A percentile compares a stretch with the other conserved stretches of the same genome.
Evolutionary conservation across 768 basidiomycete species (phyloP).

Genomic region (Boletus rufocinnamomeus): DNA sequence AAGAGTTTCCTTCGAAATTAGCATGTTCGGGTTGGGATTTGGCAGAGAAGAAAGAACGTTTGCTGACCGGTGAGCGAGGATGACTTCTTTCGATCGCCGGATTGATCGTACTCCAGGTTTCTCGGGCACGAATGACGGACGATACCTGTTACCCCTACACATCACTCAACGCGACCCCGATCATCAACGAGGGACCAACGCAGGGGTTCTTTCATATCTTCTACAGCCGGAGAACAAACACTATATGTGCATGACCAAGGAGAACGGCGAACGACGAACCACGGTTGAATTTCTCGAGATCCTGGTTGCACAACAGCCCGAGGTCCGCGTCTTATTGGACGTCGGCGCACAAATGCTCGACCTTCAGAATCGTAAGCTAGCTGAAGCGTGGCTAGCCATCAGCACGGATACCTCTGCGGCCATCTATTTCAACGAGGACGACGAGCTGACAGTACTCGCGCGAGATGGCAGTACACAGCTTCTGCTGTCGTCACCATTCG

Average conservation of each 20-base stretch:
- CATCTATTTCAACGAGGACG: constrained; percentile 40
- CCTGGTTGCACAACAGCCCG: constrained; percentile 35
- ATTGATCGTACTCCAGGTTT: constrained; percentile 29
- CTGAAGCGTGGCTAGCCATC: constrained; percentile 19
- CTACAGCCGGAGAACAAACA: constrained; percentile 39
- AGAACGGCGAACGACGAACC: constrained; percentile 6
- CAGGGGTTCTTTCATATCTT: constrained; percentile 35
- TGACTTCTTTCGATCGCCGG: no score
- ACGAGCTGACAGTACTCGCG: constrained; percentile 1
- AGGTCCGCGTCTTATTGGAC: constrained; percentile 49
- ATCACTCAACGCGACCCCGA: constrained; percentile 34
- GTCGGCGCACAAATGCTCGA: constrained; percentile 60
- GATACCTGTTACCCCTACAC: constrained; percentile 23
- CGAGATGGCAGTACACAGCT: constrained; percentile 1
- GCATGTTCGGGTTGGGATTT: constrained; percentile 56
- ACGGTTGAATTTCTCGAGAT: constrained; percentile 31
- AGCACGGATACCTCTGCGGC: constrained; percentile 37
- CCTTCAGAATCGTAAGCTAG: constrained; percentile 42
- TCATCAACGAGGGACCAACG: constrained; percentile 34
- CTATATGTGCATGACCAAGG: constrained; percentile 30
- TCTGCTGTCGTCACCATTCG: not conserved
- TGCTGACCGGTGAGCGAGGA: constrained; percentile 13
- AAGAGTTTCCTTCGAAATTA: constrained; percentile 50
- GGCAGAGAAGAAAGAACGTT: constrained; percentile 36
- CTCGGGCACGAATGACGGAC: constrained; percentile 57